Evolutionary conservation across 2,329 filamentous ascomycete species (phyloP).

Genomic region (Dothideomycetes sp.): DNA sequence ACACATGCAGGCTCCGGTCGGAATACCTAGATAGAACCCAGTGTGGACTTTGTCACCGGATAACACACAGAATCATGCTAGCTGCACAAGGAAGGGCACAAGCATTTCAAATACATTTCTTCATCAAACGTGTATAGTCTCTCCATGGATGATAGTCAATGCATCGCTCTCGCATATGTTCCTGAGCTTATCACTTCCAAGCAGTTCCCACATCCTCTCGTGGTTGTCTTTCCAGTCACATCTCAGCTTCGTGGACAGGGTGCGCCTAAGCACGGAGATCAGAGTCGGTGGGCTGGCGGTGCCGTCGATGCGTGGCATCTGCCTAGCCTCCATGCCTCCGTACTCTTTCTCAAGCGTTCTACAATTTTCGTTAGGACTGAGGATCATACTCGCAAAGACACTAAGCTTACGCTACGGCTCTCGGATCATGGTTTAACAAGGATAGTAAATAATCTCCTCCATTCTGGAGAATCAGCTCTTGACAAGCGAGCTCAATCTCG

Average conservation of each 20-base stretch:
- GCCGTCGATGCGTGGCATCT: constrained; percentile 1
- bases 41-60: too few species aligned
- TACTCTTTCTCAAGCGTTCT: constrained; percentile 1
- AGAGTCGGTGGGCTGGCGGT: not conserved
- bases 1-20: too few species aligned
- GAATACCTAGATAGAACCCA: too few species aligned
- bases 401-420: not conserved
- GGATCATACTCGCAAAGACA: not conserved
- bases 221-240: not conserved
- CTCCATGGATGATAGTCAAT: not conserved
- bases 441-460: constrained; percentile 19
- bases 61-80: too few species aligned
- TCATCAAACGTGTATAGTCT: not conserved
- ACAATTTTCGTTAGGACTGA: not conserved
- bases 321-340: constrained; percentile 2
- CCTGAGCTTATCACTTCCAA: not conserved
- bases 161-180: not conserved
- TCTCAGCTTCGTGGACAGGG: not conserved
- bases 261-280: constrained; percentile 2
- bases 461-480: constrained; percentile 20
- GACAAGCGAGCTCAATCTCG: constrained; percentile 21
- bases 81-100: too few species aligned
- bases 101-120: too few species aligned
- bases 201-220: constrained; percentile 1
- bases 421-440: constrained; percentile 11